A percentile compares a stretch with the other conserved stretches of the same genome.
phyloP scores from a whole-genome alignment of 345 rosid species.

The Sapria himalayana region DNA sequence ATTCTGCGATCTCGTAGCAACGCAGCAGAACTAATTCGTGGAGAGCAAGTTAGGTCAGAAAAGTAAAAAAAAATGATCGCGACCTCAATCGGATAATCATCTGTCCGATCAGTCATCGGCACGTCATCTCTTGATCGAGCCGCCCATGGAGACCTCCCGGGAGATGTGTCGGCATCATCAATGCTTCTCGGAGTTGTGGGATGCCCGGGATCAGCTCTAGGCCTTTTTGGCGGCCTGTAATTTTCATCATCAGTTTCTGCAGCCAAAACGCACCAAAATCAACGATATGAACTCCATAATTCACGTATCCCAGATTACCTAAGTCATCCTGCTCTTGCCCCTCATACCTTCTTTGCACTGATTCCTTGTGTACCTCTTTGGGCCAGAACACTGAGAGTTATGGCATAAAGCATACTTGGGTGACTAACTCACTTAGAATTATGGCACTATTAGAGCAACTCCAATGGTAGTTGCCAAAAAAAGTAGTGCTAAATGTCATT shows the following conservation, averaged over 20 bases:
- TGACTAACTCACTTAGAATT: too few relatives aligned
- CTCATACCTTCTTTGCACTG: too few relatives aligned
- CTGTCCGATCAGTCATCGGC: constrained; percentile 85
- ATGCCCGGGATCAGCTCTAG: constrained; percentile 45
- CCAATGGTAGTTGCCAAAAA: too few relatives aligned
- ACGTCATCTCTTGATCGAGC: constrained; percentile 52
- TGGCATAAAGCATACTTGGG: too few relatives aligned
- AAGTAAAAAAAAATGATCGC: background rate
- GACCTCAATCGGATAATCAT: constrained; percentile 60
- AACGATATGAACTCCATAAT: background rate
- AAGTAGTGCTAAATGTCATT: too few relatives aligned
- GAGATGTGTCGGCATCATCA: constrained; percentile 73
- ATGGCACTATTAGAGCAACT: too few relatives aligned
- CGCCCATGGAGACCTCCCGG: constrained; percentile 40
- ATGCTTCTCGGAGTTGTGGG: constrained; percentile 12
- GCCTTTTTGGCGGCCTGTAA: constrained; percentile 70
- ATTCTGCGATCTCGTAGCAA: too few relatives aligned
- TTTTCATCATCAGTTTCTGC: constrained; percentile 71
- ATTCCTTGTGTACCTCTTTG: too few relatives aligned
- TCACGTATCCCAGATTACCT: background rate
- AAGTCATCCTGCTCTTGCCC: too few relatives aligned
- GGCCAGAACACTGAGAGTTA: too few relatives aligned
- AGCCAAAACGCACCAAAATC: constrained; percentile 5
- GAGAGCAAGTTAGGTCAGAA: background rate
- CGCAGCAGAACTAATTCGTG: too few relatives aligned